Percentiles rank a stretch among this genome's conserved stretches.
Evolutionary conservation across 345 rosid genomes (phyloP).

Genomic region (Citrus trifoliata): DNA sequence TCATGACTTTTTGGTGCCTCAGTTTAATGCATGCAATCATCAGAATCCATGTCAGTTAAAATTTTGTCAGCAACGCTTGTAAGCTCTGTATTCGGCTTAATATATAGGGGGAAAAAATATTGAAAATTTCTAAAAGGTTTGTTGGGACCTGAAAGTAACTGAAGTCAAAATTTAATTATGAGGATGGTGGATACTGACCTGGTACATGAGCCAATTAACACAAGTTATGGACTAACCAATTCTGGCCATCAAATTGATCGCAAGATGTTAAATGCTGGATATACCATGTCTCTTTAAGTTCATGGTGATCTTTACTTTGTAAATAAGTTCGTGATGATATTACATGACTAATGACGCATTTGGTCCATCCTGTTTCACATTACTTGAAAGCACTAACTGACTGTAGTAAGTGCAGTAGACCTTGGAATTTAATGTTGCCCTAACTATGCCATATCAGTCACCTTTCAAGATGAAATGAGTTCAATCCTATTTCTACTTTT

Average conservation of each 20-base stretch:
- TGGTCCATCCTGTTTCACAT: background rate
- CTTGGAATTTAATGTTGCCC: background rate
- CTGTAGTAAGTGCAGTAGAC: background rate
- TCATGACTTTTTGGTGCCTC: background rate
- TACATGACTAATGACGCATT: background rate
- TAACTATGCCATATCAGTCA: background rate
- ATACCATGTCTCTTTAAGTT: background rate
- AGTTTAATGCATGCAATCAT: background rate
- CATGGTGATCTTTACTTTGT: too few relatives aligned
- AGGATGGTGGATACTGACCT: background rate
- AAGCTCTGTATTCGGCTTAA: background rate
- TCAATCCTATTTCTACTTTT: background rate
- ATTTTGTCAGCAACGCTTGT: background rate
- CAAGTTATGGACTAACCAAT: background rate
- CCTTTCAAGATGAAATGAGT: background rate
- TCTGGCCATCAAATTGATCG: background rate
- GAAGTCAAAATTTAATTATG: background rate
- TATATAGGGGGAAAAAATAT: background rate
- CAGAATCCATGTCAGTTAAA: background rate
- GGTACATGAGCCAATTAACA: background rate
- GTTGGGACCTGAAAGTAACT: background rate
- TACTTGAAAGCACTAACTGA: background rate
- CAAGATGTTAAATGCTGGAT: background rate
- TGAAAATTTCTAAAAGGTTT: background rate
- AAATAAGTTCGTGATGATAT: background rate